These are phyloP conservation scores for Dactylonectria macrodidyma DNA, from an alignment of 2,329 filamentous ascomycete species.

Conservation along the genomic window DNA sequence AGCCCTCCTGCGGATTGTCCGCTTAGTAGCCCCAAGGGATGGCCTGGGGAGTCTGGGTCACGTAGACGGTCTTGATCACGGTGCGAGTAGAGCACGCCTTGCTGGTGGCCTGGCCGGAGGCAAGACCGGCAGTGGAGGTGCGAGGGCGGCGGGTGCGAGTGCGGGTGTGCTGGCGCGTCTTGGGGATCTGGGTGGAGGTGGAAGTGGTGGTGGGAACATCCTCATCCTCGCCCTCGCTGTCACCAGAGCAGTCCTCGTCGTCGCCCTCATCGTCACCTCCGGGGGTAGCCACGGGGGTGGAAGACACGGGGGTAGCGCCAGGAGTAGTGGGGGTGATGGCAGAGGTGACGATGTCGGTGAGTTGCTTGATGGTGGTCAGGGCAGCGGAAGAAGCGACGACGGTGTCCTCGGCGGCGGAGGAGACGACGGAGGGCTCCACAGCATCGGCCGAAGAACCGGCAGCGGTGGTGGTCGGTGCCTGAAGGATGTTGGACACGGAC, in stretches of 20 bases:
- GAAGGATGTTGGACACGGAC: slow-evolving; percentile 35
- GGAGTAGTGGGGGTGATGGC: slow-evolving; percentile 19
- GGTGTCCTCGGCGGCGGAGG: slow-evolving; percentile 15
- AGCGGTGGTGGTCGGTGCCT: slow-evolving; percentile 21
- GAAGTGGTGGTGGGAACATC: slow-evolving; percentile 14
- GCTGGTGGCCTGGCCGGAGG: slow-evolving; percentile 18
- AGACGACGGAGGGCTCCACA: slow-evolving; percentile 15
- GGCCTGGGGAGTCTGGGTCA: slow-evolving; percentile 38
- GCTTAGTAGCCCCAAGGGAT: slow-evolving; percentile 24
- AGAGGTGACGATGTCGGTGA: slow-evolving; percentile 30
- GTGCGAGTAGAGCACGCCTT: slow-evolving; percentile 36
- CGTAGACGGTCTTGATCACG: slow-evolving; percentile 43
- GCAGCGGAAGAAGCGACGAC: not conserved
- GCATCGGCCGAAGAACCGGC: slow-evolving; percentile 17
- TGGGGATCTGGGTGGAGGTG: slow-evolving; percentile 24
- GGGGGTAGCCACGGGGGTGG: slow-evolving; percentile 11
- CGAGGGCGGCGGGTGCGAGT: slow-evolving; percentile 32
- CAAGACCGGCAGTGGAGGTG: slow-evolving; percentile 21
- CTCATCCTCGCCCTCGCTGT: slow-evolving; percentile 30
- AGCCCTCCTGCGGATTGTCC: not conserved
- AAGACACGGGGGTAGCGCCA: slow-evolving; percentile 8
- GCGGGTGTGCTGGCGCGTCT: slow-evolving; percentile 3
- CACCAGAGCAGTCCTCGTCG: slow-evolving; percentile 21
- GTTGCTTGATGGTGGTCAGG: not conserved
- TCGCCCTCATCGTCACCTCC: slow-evolving; percentile 19